Conservation (phyloP, 768 basidiomycete genomes). For the Lactarius psammicola region DNA sequence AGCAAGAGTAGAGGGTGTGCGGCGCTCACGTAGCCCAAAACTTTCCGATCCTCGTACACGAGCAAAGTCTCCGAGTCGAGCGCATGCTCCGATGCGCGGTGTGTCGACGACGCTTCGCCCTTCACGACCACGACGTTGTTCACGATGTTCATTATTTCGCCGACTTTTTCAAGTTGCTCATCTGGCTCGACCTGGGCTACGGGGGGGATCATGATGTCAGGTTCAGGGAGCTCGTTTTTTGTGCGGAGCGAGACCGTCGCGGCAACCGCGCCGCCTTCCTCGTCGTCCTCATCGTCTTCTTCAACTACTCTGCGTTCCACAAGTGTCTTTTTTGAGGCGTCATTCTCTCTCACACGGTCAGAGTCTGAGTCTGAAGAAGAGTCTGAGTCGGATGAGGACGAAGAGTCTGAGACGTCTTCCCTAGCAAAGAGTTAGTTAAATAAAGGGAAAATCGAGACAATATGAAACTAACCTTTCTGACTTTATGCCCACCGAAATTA, state of each 20-base stretch:
- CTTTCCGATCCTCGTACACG: conserved; percentile 84
- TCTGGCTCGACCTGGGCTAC: conserved; percentile 58
- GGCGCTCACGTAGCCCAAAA: conserved; percentile 81
- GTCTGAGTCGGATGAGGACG: conserved; percentile 37
- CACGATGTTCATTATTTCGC: conserved; percentile 74
- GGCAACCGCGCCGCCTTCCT: conserved; percentile 57
- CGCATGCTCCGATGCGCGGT: conserved; percentile 55
- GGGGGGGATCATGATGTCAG: conserved; percentile 59
- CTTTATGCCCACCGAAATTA: conserved; percentile 37
- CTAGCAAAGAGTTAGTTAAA: conserved; percentile 3
- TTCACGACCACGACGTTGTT: conserved; percentile 71
- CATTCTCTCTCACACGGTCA: conserved; percentile 28
- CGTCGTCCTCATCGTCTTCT: conserved; percentile 39
- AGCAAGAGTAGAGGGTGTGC: conserved; percentile 10
- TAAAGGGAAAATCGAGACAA: not conserved
- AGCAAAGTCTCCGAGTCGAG: conserved; percentile 89
- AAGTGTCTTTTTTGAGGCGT: not conserved
- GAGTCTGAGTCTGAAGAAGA: conserved; percentile 41
- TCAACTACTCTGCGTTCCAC: not conserved
- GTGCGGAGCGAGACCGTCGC: conserved; percentile 50
- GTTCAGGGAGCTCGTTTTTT: conserved; percentile 66
- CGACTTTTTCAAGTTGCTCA: conserved; percentile 72
- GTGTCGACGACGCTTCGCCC: conserved; percentile 49
- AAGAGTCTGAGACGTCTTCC: conserved; percentile 33
- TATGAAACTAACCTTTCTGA: conserved; percentile 10